Evolutionary conservation across 768 basidiomycete species (phyloP), one percentile per base, ranked within the genome.

Genomic region (Cyathus striatus): DNA sequence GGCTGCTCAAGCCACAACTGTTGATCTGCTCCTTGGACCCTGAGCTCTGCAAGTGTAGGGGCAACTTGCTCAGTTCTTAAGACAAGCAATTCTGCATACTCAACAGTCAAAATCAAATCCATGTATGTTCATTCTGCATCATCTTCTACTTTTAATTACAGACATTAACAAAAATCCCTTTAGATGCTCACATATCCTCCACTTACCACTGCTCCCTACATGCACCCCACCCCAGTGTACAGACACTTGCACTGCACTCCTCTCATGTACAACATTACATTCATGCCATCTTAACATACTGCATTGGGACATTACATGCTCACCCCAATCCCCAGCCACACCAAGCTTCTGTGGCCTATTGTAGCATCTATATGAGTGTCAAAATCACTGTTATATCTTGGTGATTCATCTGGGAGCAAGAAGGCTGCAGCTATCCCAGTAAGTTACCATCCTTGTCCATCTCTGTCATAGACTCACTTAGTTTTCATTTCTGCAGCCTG

Each of bases 221-320:
- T 84, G 73, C 82, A 84, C 51, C 82, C 82, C 4, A 60, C 84
- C 0, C 69, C 84, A 39, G 78, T 80, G 3, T 68, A 72, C 40
- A 75, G 74, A 20, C 71, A 72, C 33, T 61, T 75, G 14, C 75
- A 78, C 46, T 71, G 66, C 44, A 76, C 82, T 2, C 81, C 82
- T 23, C 79, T 85, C 43, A 73, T 73, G 23, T 84, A 78, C 58
- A 78, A 85, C 52, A 58, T 79, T 16, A 65, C 62, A 1, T 78
- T 68, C 48, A 68, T 78, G 1, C 82, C 82, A 10, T 78, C 79
- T 17, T 66, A 76, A 13, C 70, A 72, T 25, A 78, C 76, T 16
- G 68, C 83, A 33, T 63, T 81, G 17, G 79, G 83, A 48, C 71
- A 72, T 6, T 69, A 65, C 9, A 78, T 76, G 3, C 74, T 70